phyloP scores from a whole-genome alignment of 2,329 filamentous ascomycete species.

The Fulvia fulva region DNA sequence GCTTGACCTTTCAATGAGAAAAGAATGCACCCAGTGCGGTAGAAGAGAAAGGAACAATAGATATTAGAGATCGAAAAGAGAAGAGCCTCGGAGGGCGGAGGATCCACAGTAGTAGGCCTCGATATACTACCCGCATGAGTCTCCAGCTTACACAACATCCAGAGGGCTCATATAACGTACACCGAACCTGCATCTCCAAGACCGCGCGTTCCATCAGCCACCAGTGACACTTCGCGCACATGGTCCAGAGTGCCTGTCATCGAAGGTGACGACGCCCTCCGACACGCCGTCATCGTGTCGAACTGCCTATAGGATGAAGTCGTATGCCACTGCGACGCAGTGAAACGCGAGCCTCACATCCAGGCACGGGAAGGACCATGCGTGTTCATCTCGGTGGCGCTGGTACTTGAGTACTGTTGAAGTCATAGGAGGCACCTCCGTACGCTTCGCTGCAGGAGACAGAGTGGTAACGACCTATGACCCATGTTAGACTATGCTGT shows the following conservation, averaged over 20 bases:
- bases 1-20: neutral
- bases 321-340: neutral
- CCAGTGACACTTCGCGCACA: neutral
- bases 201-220: neutral
- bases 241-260: neutral
- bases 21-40: neutral
- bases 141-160: conserved; percentile 1
- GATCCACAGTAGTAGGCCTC: neutral
- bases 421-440: neutral
- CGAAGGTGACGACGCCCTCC: neutral
- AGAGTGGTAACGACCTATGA: neutral
- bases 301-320: neutral
- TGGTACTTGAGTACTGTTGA: neutral
- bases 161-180: neutral
- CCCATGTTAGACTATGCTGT: neutral
- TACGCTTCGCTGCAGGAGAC: neutral
- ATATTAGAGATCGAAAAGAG: neutral
- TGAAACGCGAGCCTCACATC: neutral
- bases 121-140: neutral
- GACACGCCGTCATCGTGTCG: neutral
- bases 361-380: neutral
- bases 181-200: neutral
- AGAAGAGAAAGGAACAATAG: neutral
- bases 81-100: neutral
- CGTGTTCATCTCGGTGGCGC: neutral